Conservation (phyloP, 345 rosid species). For the Euphorbia lathyris region DNA sequence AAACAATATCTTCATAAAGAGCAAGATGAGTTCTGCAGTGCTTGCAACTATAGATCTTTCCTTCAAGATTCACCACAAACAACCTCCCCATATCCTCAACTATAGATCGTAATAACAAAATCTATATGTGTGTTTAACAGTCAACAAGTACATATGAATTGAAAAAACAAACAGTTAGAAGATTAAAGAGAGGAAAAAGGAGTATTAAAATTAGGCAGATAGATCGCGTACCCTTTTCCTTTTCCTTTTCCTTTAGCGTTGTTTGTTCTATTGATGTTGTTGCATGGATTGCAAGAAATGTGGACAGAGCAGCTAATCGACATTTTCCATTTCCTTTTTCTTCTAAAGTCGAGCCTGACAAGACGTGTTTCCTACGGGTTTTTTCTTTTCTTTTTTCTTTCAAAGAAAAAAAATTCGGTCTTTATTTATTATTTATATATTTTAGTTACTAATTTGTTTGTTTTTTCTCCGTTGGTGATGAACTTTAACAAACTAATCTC, state of each 20-base stretch:
- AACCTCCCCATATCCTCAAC: conserved; percentile 77
- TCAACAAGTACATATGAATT: not conserved
- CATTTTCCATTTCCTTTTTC: not conserved
- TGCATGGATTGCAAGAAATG: conserved; percentile 19
- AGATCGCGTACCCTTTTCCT: not conserved
- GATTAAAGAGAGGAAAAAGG: not conserved
- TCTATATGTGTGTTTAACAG: not conserved
- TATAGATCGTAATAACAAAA: conserved; percentile 4
- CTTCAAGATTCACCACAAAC: conserved; percentile 82
- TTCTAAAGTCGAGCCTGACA: conserved; percentile 17
- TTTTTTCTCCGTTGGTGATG: too few relatives aligned
- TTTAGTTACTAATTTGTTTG: not conserved
- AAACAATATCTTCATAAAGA: conserved; percentile 62
- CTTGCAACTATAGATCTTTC: conserved; percentile 87
- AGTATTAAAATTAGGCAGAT: not conserved
- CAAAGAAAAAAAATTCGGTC: too few relatives aligned
- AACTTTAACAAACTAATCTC: too few relatives aligned
- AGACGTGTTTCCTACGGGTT: conserved; percentile 29
- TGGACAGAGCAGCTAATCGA: conserved; percentile 19
- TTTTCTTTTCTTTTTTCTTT: not conserved
- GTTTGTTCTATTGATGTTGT: not conserved
- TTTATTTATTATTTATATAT: too few relatives aligned
- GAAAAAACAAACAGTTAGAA: not conserved
- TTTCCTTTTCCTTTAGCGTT: too few relatives aligned
- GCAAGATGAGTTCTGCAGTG: conserved; percentile 95